A percentile compares a stretch with the other conserved stretches of the same genome.
phyloP scores from a whole-genome alignment of 768 basidiomycete species.

The Royoungia palumana region DNA sequence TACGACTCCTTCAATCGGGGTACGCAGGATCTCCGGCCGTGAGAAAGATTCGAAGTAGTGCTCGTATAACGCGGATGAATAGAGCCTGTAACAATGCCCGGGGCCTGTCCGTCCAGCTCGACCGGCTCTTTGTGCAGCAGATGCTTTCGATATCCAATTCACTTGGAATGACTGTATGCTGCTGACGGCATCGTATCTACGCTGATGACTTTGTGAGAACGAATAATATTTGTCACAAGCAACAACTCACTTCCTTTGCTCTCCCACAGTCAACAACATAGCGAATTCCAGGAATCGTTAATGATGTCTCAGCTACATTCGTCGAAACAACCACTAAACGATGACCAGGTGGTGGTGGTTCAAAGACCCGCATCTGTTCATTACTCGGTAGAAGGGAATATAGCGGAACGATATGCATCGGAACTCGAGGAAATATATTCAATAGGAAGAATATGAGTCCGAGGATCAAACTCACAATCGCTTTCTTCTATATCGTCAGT shows the following conservation, averaged over 20 bases:
- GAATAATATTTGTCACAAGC: not conserved
- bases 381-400: conserved; percentile 92
- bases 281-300: conserved; percentile 95
- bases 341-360: conserved; percentile 71
- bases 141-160: conserved; percentile 93
- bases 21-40: conserved; percentile 88
- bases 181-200: conserved; percentile 74
- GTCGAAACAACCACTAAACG: conserved; percentile 94
- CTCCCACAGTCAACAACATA: conserved; percentile 98
- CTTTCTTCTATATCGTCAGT: conserved; percentile 58
- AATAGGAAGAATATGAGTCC: conserved; percentile 2
- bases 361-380: conserved; percentile 92
- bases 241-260: conserved; percentile 75
- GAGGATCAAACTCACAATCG: conserved; percentile 47
- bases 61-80: conserved; percentile 93
- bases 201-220: conserved; percentile 38
- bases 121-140: conserved; percentile 90
- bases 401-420: conserved; percentile 92
- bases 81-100: conserved; percentile 96
- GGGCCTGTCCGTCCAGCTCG: conserved; percentile 97
- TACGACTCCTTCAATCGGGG: conserved; percentile 95
- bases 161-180: conserved; percentile 92
- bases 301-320: conserved; percentile 94
- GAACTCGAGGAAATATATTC: conserved; percentile 46
- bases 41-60: conserved; percentile 87